Base-by-base conservation (phyloP, 2,329 filamentous ascomycete genomes). In the Aureobasidium sp. region DNA sequence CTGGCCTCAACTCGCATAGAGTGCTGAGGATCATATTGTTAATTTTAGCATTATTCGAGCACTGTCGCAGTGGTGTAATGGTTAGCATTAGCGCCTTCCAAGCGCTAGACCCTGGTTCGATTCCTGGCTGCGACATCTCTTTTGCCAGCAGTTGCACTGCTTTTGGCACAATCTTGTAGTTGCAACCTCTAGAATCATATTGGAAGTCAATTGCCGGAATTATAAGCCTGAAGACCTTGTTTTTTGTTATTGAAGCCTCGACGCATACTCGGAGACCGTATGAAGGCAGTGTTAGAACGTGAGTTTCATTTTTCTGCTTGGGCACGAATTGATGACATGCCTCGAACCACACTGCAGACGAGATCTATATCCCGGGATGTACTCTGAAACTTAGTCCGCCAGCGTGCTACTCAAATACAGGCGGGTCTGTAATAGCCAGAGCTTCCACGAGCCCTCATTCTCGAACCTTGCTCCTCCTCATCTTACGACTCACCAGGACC, bases 391-490 rank as follows among this genome's bases (percentile, higher is more conserved):
- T 67, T 72, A 72, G 70, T 71, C 70, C 70, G 70, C 70, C 65
- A 53, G 65, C 67, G 66, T 64, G 62, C 59, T 64, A 60, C 69
- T 68, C 65, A 55, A 48, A 48, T 36, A 64, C 57, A 63, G 64
- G 70, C 70, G 67, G 70, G 66, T 72, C 70, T 72, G 70, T 70
- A 70, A 68, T 64, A 68, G 66, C 62, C 64, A 64, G 66, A 66
- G 64, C 41, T 48, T 62, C 46, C 41, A 48, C 53, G 39, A 44
- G 9, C 42, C 42, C 48, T 39, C 59, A 41, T 53, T 52, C 46
- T 48, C 46, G 26, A 48, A n/a, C 47, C 46, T 9, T n/a, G 12
- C 20, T 26, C 13, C 42, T 48, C 23, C 17, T 56, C 20, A 17
- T 41, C 50, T 13, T 56, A 57, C 26, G 15, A 37, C 26, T 3